Evolutionary conservation across 495 filamentous ascomycete genomes (phyloP), one percentile per base, ranked within the genome.

Genomic region (Aspergillus nidulans): DNA sequence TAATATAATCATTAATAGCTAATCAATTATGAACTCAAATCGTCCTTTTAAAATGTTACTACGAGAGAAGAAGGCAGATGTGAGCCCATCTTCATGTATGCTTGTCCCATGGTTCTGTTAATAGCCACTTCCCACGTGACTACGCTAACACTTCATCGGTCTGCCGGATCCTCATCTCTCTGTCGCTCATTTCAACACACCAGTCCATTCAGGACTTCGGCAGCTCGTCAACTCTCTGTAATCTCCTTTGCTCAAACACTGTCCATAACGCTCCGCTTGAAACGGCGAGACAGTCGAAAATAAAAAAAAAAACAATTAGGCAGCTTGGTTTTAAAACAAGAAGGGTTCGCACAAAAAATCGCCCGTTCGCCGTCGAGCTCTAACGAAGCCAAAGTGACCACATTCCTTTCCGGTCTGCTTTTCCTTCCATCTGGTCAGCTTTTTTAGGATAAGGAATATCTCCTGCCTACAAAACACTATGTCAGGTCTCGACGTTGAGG

Each of bases 401-500:
- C 56, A 68, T 56, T 65, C 67, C 66, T 67, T 55, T 66, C 63
- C 68, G 54, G 49, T 56, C 34, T 54, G 26, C 53, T 53, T 25
- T 48, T 53, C 55, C 52, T 25, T 47, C 45, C 43, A 19, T 63
- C 47, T 63, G 63, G 56, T 58, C 58, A 52, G 26, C 32, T 57
- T 46, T 9, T 52, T 56, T 46, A 28, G 36, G 1, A 41, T n/a
- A 46, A 55, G 59, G 49, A 56, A 32, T 49, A 52, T 58, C 46
- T 45, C 28, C 49, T 59, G 23, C 32, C 52, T 52, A 57, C 52
- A 36, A 51, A 53, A 49, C 62, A 75, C 63, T 45, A 96, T 96
- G 91, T 92, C 91, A 69, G 87, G 86, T 73, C 80, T 95, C 66
- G 90, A 95, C 69, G 90, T 96, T 63, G 91, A 96, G 81, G 91